Evolutionary conservation across 1,139 yeast species (phyloP).

Genomic region (Pichia sorboxylosa): DNA sequence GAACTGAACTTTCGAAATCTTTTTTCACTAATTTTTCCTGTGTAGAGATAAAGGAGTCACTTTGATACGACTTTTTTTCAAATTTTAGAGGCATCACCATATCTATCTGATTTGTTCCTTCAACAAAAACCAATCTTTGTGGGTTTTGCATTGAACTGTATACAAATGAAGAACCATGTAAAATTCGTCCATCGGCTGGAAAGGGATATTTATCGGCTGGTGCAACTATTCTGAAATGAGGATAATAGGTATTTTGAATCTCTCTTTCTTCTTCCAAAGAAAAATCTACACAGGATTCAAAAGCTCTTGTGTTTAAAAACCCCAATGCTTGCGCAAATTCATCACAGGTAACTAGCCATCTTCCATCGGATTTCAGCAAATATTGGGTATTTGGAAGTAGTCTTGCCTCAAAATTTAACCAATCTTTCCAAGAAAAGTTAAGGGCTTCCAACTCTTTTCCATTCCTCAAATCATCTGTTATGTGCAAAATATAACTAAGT

Average conservation of each 20-base stretch:
- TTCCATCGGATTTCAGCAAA: constrained; percentile 7
- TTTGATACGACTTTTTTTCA: too few relatives aligned
- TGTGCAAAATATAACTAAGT: too few relatives aligned
- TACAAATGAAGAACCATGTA: constrained; percentile 20
- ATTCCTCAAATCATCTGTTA: too few relatives aligned
- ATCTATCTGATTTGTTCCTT: constrained; percentile 4
- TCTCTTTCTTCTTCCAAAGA: constrained; percentile 5
- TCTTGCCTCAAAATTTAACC: constrained; percentile 20
- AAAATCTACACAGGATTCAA: constrained; percentile 11
- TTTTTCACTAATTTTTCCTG: too few relatives aligned
- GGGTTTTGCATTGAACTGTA: constrained; percentile 16
- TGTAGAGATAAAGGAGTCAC: too few relatives aligned
- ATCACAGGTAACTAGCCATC: constrained; percentile 12
- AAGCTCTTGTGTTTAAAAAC: constrained; percentile 3
- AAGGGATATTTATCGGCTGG: constrained; percentile 8
- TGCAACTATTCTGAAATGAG: constrained; percentile 15
- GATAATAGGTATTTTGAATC: constrained; percentile 11
- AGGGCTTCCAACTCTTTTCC: constrained; percentile 1
- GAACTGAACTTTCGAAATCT: too few relatives aligned
- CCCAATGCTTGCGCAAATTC: constrained; percentile 14
- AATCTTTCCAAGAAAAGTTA: constrained; percentile 20
- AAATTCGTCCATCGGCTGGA: constrained; percentile 17
- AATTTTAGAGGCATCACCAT: constrained; percentile 7
- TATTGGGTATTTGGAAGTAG: constrained; percentile 15
- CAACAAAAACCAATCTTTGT: constrained; percentile 16